Base-by-base conservation (phyloP, 169 alveolate genomes). In the Condylostoma magnum region DNA sequence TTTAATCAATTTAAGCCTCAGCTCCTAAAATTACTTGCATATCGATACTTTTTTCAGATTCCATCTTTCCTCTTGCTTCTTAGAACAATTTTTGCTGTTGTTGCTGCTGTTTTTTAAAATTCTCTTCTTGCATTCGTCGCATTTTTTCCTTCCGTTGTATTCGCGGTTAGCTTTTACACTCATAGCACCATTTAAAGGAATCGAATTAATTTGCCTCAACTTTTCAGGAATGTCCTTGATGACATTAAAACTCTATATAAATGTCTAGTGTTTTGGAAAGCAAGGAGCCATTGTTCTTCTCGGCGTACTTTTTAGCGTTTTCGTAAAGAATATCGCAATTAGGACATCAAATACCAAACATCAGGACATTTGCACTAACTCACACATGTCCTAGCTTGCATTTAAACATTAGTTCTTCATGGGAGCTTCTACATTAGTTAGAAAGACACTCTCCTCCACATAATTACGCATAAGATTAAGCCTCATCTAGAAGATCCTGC, bases 181-280 rank as follows among this genome's bases (percentile, higher is more conserved):
- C 34, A 12, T 44, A 28, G 71, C 78, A 69, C 78, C 78, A 69
- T 10, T 46, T 69, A 38, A 53, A 44, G 43, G 31, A 30, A 15
- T 20, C 43, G 25, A 30, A 55, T 18, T 48, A 15, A 25, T 30
- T 36, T 31, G 50, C 34, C 27, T 69, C 68, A 28, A 52, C 73
- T 33, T 56, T 69, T 71, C 78, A 69, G 10, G 41, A 22, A 34
- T 69, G 78, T 15, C 72, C 78, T 22, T 36, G n/a, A 18, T 36
- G 15, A 57, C 78, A 69, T 44, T 10, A 38, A 38, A 34, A 69
- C 73, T 69, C 78, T 15, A 69, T 15, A 10, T 30, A 8, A 2
- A 55, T 12, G 1, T 55, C 68, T 10, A 10, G 12, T 10, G n/a
- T 15, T 55, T 55, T 25, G 18, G 10, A 15, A 28, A 55, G 8